These are phyloP conservation scores for Agaricales sp. DNA, from an alignment of 1,284 basidiomycete genomes.

Conservation along the genomic window DNA sequence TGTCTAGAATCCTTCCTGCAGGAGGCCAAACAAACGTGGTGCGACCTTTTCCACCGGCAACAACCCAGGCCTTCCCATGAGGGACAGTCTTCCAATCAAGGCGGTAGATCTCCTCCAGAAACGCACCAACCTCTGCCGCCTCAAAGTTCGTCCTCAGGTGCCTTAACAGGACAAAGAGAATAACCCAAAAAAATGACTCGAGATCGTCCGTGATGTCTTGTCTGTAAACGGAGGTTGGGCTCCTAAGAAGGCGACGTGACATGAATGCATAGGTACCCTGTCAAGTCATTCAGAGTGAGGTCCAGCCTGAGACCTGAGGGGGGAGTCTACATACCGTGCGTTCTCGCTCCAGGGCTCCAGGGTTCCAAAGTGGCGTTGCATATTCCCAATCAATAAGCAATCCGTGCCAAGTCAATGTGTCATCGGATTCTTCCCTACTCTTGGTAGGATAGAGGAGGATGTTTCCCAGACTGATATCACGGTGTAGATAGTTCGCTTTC, in stretches of 20 bases:
- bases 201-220: neutral
- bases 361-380: neutral
- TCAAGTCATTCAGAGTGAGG: neutral
- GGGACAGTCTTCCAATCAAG: too few relatives aligned
- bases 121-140: neutral
- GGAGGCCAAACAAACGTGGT: too few relatives aligned
- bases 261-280: neutral
- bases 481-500: neutral
- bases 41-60: too few relatives aligned
- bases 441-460: neutral
- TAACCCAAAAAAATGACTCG: slow-evolving; percentile 1
- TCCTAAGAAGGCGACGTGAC: neutral
- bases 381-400: neutral
- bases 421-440: too few relatives aligned
- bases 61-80: too few relatives aligned
- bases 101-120: too few relatives aligned
- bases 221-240: neutral
- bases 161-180: neutral
- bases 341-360: neutral
- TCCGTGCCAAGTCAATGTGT: neutral
- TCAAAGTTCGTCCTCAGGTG: neutral
- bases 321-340: neutral
- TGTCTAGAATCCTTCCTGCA: too few relatives aligned
- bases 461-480: neutral
- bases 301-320: neutral